Evolutionary conservation across 2,329 filamentous ascomycete species (phyloP).

Genomic region (Arthrobotrys pseudoclavata): DNA sequence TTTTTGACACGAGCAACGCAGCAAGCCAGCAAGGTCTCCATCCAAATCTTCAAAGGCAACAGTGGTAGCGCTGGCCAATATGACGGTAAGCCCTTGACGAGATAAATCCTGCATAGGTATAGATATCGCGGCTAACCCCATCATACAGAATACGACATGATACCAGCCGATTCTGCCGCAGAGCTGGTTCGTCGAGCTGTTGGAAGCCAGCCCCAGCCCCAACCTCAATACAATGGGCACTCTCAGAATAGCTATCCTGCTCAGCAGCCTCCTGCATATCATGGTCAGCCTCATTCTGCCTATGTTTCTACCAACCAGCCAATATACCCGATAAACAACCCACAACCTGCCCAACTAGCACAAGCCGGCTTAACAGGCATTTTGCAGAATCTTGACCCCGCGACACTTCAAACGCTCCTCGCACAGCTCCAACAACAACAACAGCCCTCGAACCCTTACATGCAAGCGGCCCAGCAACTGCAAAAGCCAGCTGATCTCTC

Average conservation of each 20-base stretch:
- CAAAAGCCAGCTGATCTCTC: constrained; percentile 55
- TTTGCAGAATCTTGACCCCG: constrained; percentile 77
- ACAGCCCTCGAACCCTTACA: constrained; percentile 60
- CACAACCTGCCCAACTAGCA: constrained; percentile 64
- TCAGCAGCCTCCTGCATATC: constrained; percentile 60
- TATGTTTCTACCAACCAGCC: constrained; percentile 62
- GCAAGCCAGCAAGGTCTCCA: constrained; percentile 78
- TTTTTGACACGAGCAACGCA: constrained; percentile 80
- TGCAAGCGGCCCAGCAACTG: constrained; percentile 53
- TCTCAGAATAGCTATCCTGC: constrained; percentile 65
- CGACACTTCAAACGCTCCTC: constrained; percentile 78
- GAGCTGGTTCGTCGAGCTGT: constrained; percentile 80
- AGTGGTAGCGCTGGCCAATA: constrained; percentile 78
- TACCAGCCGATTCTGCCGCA: constrained; percentile 82
- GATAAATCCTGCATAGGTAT: constrained; percentile 38
- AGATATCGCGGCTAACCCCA: constrained; percentile 54
- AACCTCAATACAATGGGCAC: constrained; percentile 65
- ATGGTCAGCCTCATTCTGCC: constrained; percentile 61
- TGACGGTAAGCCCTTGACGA: constrained; percentile 71
- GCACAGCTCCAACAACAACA: constrained; percentile 69
- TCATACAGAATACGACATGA: constrained; percentile 79
- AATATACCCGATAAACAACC: constrained; percentile 65
- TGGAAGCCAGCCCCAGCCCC: constrained; percentile 66
- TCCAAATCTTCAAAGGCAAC: constrained; percentile 88
- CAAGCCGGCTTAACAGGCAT: constrained; percentile 73